Base-by-base conservation (phyloP, 73 alveolate species). In the Paramecium sexaurelia region DNA sequence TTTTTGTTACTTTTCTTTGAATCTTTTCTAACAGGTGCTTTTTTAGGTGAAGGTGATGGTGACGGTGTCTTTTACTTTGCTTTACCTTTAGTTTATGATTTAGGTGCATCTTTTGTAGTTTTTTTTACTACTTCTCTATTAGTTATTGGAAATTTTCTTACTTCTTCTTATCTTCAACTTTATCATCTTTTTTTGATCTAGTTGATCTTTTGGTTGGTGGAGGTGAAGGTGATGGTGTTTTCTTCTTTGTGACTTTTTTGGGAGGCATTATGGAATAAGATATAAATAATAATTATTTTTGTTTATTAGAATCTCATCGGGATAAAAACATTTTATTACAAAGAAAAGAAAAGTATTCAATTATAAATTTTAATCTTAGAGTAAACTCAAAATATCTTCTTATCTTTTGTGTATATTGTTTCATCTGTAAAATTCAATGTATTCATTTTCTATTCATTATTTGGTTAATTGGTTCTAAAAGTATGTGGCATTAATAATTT, bases 401-500 rank as follows among this genome's bases (percentile, higher is more conserved):
- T 45, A 13, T 45, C 57, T 45, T 45, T 45, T n/a, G 57, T 19
- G n/a, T 45, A 45, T 6, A 45, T 45, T 15, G 57, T 45, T 45
- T 45, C 57, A 45, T 45, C 57, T 45, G 57, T 45, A n/a, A 45
- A 45, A 45, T 45, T 45, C 57, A 45, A 15, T 45, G 57, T 51
- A 17, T 51, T 51, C 67, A 51, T 51, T 51, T 51, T 51, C 17
- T 51, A 51, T 17, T 51, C 67, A 5, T 6, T 8, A n/a, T 51
- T 9, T 51, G 15, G n/a, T 51, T 51, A 51, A 20, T n/a, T 51
- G 17, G 33, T 51, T 61, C 83, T 61, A 32, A 61, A 61, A 24
- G 83, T 61, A 61, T 61, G 83, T 10, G 83, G 83, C 83, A 61
- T 61, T 29, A 61, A 29, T 61, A 61, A 61, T 61, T 61, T 61